Percentiles rank a stretch among this genome's conserved stretches.
phyloP scores from a whole-genome alignment of 2,329 filamentous ascomycete genomes.

The Exserohilum turcica region DNA sequence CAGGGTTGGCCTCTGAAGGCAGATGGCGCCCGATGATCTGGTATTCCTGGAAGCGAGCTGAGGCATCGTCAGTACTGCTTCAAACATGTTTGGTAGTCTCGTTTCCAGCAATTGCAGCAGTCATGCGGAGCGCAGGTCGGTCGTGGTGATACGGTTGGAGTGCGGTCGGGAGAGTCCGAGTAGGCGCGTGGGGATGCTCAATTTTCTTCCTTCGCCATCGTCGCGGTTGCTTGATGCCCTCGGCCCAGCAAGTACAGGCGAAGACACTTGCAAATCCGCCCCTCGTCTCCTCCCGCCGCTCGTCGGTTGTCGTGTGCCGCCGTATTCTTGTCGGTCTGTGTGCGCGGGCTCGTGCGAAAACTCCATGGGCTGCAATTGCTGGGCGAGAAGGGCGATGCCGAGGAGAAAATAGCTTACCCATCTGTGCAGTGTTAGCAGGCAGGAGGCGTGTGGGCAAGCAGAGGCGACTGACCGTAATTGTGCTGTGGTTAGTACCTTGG shows the following conservation, averaged over 20 bases:
- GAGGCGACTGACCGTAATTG: constrained; percentile 57
- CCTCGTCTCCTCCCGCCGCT: not conserved
- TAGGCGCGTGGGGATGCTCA: constrained; percentile 3
- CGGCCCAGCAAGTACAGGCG: not conserved
- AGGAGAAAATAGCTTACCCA: constrained; percentile 61
- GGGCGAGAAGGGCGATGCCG: constrained; percentile 25
- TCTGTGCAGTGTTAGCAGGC: constrained; percentile 54
- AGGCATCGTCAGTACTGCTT: constrained; percentile 40
- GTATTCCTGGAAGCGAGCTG: constrained; percentile 99
- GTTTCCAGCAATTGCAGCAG: constrained; percentile 40
- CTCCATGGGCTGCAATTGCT: constrained; percentile 43
- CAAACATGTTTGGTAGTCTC: constrained; percentile 1
- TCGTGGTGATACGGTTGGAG: not conserved
- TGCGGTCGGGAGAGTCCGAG: not conserved
- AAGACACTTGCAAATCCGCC: not conserved
- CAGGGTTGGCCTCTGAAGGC: constrained; percentile 96
- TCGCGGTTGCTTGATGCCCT: not conserved
- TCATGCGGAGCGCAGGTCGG: not conserved
- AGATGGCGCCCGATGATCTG: constrained; percentile 99
- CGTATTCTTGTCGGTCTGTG: constrained; percentile 13
- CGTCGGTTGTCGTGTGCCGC: constrained; percentile 6
- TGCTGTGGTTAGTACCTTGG: constrained; percentile 53
- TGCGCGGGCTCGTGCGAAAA: constrained; percentile 23
- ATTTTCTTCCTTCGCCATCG: not conserved
- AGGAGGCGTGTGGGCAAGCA: constrained; percentile 2